Conservation (phyloP, 2,329 filamentous ascomycete species). For the Aspergillus viridinutans region DNA sequence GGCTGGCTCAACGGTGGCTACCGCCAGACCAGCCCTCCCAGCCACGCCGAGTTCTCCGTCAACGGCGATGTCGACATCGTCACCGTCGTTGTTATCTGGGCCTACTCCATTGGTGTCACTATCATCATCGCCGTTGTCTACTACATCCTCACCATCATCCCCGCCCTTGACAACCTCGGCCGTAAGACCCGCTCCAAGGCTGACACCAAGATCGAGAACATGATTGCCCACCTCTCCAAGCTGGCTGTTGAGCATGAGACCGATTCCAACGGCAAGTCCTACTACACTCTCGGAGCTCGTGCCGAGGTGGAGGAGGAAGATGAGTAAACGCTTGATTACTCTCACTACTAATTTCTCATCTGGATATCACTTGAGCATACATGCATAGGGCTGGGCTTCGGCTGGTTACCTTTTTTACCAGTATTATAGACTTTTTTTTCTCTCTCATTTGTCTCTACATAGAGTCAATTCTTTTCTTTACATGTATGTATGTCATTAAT, state of each 20-base stretch:
- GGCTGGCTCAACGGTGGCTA: constrained; percentile 63
- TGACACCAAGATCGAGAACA: constrained; percentile 53
- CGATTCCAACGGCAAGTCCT: constrained; percentile 43
- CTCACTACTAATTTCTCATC: constrained; percentile 24
- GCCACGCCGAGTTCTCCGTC: constrained; percentile 29
- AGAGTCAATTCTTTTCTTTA: constrained; percentile 35
- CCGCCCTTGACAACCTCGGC: constrained; percentile 48
- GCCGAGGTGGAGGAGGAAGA: constrained; percentile 43
- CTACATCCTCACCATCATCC: constrained; percentile 45
- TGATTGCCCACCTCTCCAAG: constrained; percentile 50
- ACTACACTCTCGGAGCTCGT: constrained; percentile 41
- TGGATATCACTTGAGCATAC: constrained; percentile 34
- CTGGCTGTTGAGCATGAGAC: constrained; percentile 49
- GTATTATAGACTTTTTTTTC: constrained; percentile 39
- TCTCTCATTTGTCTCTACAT: constrained; percentile 28
- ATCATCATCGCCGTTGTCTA: constrained; percentile 52
- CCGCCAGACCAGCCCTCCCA: constrained; percentile 24
- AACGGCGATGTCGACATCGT: constrained; percentile 57
- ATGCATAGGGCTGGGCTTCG: constrained; percentile 25
- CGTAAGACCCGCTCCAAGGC: constrained; percentile 49
- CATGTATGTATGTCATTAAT: constrained; percentile 42
- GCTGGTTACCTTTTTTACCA: constrained; percentile 22
- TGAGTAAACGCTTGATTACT: constrained; percentile 33
- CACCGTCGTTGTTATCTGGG: constrained; percentile 51
- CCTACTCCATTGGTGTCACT: constrained; percentile 51